These are phyloP conservation scores for Luffa aegyptiaca DNA, from an alignment of 306 rosid species.

Conservation along the genomic window DNA sequence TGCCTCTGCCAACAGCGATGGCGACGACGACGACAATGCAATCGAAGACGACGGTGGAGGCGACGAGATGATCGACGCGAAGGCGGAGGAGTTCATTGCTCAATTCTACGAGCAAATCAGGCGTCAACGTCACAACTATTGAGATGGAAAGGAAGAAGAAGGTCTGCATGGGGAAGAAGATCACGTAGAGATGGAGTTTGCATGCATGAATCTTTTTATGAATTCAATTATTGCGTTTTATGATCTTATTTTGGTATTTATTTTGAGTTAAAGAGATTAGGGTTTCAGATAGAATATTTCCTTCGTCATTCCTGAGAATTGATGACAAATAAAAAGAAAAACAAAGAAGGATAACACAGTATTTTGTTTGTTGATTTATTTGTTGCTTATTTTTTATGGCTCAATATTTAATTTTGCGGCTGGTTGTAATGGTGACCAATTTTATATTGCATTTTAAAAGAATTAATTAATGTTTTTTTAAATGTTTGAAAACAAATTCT, in stretches of 20 bases:
- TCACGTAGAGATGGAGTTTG: background rate
- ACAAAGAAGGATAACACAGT: background rate
- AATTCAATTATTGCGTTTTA: background rate
- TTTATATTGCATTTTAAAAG: background rate
- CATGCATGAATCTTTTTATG: background rate
- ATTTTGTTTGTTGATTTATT: background rate
- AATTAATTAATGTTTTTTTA: background rate
- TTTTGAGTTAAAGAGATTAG: background rate
- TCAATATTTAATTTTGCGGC: background rate
- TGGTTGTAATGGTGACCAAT: background rate
- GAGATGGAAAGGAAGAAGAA: background rate
- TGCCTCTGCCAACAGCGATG: background rate
- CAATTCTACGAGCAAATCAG: slow-evolving; percentile 54
- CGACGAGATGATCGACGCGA: slow-evolving; percentile 52
- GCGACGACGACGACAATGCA: background rate
- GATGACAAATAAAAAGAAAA: background rate
- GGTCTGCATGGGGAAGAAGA: background rate
- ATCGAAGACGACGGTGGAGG: slow-evolving; percentile 4
- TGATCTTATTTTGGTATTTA: background rate
- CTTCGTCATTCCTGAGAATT: background rate
- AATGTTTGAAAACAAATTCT: too few relatives aligned
- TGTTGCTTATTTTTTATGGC: background rate
- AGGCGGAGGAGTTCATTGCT: slow-evolving; percentile 70
- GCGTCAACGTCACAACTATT: slow-evolving; percentile 40
- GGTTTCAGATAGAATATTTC: background rate